Percentiles rank a stretch among this genome's conserved stretches.
Conservation (phyloP, 2,329 filamentous ascomycete genomes). For the Celoporthe dispersa region DNA sequence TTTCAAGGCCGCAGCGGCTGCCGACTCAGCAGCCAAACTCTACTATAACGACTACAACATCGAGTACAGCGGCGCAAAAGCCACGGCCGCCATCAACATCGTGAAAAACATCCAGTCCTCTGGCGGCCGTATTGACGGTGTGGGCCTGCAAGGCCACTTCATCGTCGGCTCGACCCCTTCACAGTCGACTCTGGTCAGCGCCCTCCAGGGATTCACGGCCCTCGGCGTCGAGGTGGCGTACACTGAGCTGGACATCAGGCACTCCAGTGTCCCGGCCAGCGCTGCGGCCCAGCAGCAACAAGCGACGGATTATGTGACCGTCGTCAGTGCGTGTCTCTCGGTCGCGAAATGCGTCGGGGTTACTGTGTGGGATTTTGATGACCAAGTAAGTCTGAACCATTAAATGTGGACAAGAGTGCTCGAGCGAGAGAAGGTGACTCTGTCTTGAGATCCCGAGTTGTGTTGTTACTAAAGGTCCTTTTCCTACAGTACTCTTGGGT, state of each 20-base stretch:
- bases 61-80: constrained; percentile 55
- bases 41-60: constrained; percentile 58
- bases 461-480: neutral
- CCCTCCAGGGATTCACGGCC: constrained; percentile 54
- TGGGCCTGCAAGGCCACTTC: constrained; percentile 66
- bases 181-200: constrained; percentile 47
- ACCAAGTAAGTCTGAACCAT: constrained; percentile 36
- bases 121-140: constrained; percentile 61
- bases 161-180: constrained; percentile 55
- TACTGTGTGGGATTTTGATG: constrained; percentile 48
- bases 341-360: constrained; percentile 45
- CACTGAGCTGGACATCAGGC: constrained; percentile 65
- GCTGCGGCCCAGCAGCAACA: constrained; percentile 48
- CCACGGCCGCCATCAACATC: constrained; percentile 47
- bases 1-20: constrained; percentile 59
- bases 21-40: constrained; percentile 56
- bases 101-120: constrained; percentile 50
- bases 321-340: constrained; percentile 43
- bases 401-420: neutral
- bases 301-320: constrained; percentile 49
- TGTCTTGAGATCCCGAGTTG: neutral
- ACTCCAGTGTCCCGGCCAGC: constrained; percentile 43
- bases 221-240: constrained; percentile 61
- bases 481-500: constrained; percentile 43
- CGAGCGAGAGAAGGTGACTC: no score